A percentile compares a stretch with the other conserved stretches of the same genome.
phyloP scores from a whole-genome alignment of 2,329 filamentous ascomycete genomes.

The Grosmannia clavigera region DNA sequence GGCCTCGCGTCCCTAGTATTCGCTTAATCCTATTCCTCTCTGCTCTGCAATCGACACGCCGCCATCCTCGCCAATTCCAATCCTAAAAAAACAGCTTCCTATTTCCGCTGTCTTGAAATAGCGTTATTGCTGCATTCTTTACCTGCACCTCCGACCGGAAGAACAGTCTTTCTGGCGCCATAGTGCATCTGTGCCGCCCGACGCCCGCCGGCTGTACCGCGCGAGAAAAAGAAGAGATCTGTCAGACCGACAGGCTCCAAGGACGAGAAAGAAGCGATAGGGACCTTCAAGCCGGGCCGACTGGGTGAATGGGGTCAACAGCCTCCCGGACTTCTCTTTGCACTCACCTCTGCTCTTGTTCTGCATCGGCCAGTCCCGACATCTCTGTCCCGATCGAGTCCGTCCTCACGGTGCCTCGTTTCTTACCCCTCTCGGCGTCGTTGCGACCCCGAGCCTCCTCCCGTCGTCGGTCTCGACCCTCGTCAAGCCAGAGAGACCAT shows the following conservation, averaged over 20 bases:
- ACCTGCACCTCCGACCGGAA: background rate
- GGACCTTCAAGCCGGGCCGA: background rate
- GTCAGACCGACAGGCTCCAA: background rate
- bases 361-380: background rate
- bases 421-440: background rate
- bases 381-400: background rate
- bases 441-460: background rate
- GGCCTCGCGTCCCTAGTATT: background rate
- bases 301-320: background rate
- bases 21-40: background rate
- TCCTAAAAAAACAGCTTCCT: background rate
- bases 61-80: background rate
- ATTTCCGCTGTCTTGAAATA: background rate
- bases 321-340: background rate
- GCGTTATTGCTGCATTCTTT: background rate
- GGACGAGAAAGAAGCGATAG: background rate
- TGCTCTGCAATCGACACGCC: background rate
- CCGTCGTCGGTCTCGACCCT: background rate
- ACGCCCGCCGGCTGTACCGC: background rate
- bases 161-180: background rate
- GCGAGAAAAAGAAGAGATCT: background rate
- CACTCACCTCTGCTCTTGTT: background rate
- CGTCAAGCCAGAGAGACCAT: background rate
- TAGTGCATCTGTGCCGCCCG: background rate
- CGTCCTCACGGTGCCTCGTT: background rate